Evolutionary conservation across 305 asterid species (phyloP).

Genomic region (Fraxinus dipetala): DNA sequence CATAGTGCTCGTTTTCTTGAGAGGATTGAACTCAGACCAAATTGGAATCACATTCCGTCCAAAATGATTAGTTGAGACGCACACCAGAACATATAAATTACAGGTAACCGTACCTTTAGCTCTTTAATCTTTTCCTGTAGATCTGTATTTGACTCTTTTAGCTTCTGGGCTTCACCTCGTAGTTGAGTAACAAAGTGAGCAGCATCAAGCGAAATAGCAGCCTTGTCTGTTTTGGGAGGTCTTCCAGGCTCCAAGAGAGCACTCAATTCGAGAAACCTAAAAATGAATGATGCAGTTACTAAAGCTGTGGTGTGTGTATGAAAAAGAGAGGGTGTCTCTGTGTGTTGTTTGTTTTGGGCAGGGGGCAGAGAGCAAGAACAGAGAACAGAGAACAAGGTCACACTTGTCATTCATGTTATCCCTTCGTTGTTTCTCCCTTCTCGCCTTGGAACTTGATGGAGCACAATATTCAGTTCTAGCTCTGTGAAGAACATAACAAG

Average conservation of each 20-base stretch:
- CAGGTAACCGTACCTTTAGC: constrained; percentile 56
- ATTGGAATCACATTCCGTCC: neutral
- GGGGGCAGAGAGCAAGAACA: constrained; percentile 4
- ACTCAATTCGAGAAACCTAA: constrained; percentile 76
- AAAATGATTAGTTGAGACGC: neutral
- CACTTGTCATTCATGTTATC: constrained; percentile 90
- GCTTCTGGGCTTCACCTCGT: constrained; percentile 72
- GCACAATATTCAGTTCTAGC: constrained; percentile 62
- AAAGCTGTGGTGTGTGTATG: neutral
- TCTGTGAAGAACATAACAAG: constrained; percentile 38
- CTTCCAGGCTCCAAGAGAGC: constrained; percentile 92
- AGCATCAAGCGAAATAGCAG: constrained; percentile 84
- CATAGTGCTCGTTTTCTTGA: neutral
- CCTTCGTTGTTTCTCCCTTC: constrained; percentile 89
- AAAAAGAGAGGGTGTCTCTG: neutral
- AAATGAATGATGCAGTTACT: constrained; percentile 16
- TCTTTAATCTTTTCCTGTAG: constrained; percentile 86
- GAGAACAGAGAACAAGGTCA: constrained; percentile 27
- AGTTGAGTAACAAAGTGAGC: constrained; percentile 80
- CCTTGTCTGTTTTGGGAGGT: constrained; percentile 87
- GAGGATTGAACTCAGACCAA: neutral
- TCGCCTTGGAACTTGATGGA: constrained; percentile 80
- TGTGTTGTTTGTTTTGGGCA: neutral
- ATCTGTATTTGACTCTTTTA: constrained; percentile 72
- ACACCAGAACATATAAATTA: neutral